These are phyloP conservation scores for Acanthamoeba sp. DNA, from an alignment of 208 protist genomes.

Conservation along the genomic window DNA sequence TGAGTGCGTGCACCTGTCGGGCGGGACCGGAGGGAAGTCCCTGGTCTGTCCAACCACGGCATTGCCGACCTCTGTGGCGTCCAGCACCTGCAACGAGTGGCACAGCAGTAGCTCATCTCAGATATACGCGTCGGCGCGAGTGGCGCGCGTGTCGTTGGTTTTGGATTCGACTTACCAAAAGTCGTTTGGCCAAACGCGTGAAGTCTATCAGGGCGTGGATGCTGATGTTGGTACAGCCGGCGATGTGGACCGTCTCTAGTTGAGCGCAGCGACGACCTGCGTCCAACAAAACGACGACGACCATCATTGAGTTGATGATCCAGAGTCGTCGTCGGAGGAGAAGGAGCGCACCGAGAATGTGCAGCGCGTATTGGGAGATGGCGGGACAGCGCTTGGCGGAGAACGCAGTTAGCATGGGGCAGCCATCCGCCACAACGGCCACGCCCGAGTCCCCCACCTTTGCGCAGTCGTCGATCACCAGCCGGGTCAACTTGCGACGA, in stretches of 20 bases:
- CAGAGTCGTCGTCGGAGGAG: no score
- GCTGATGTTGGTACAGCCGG: background rate
- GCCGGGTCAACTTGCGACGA: background rate
- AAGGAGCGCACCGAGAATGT: background rate
- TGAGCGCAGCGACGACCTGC: background rate
- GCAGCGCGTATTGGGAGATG: background rate
- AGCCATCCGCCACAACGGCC: background rate
- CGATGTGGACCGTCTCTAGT: background rate
- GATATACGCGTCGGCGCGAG: no score
- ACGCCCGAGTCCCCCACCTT: background rate
- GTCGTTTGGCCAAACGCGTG: background rate
- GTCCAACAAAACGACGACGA: no score
- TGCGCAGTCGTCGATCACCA: background rate
- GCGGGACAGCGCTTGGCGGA: background rate
- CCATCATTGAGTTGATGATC: no score
- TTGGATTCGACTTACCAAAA: background rate
- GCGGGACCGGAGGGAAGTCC: background rate
- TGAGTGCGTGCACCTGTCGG: background rate
- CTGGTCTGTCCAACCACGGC: background rate
- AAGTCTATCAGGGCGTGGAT: background rate
- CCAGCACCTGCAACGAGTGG: background rate
- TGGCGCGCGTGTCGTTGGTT: background rate
- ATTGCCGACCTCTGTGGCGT: background rate
- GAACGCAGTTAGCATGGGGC: background rate
- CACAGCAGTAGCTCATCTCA: no score